Evolutionary conservation across 208 protist species (phyloP), one percentile per base, ranked within the genome.

Genomic region (Baffinella frigidus): DNA sequence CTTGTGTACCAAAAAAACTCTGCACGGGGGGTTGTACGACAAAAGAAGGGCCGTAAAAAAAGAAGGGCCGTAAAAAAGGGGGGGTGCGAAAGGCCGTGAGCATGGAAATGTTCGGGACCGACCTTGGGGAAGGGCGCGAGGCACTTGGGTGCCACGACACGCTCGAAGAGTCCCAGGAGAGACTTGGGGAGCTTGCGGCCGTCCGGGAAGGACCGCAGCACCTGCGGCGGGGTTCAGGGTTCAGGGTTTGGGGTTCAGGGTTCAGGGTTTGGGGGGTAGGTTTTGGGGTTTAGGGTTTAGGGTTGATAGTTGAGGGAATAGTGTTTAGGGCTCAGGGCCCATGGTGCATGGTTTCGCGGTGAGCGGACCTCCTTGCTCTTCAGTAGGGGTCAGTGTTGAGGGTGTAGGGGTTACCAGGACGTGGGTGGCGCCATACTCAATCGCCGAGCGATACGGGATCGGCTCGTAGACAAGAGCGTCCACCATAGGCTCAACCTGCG

Each of bases 401-500:
- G n/a, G n/a, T n/a, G n/a, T n/a, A n/a, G n/a, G n/a, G n/a, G n/a
- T n/a, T n/a, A n/a, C 56, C 0, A 64, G 56, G 9, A 80, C 77
- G 44, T 87, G 44, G 38, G 77, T 87, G 77, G 39, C 17, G 77
- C 77, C 77, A 43, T 87, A 87, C 3, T 45, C 77, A 3, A 41
- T 17, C n/a, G 77, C 77, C 3, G 77, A 87, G 33, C 77, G 43
- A 33, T 87, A 87, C 48, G 77, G 77, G 39, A 87, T 87, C 11
- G 77, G 77, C 77, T 87, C 77, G 77, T 45, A 87, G 41, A 87
- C 77, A 3, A 87, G 77, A 1, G 77, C 77, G 77, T 87, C 77
- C 39, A 87, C 74, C 64, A 35, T 17, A 56, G 48, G 17, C 48
- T 56, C 48, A 56, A 17, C 7, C 48, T 56, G 11, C 17, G 48